Base-by-base conservation (phyloP, 1,139 yeast genomes). In the Debaryomyces coudertii region DNA sequence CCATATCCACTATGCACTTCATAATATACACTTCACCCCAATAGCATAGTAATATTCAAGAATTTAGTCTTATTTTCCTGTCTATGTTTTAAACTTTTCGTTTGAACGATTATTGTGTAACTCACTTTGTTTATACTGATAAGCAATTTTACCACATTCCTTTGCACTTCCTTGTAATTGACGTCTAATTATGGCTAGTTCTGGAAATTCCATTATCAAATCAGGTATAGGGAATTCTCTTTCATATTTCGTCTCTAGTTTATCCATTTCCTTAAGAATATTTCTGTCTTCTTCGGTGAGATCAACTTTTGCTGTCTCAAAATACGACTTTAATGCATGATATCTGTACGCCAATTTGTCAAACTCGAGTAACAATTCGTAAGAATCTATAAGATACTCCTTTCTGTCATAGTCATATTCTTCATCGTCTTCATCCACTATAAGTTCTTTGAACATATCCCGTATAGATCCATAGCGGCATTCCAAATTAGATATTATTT, bases 141-240 rank as follows among this genome's bases (percentile, higher is more conserved):
- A 36, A 2, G 61, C 53, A 7, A 69, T 50, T 43, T 58, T 60
- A 2, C 69, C 71, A 1, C 67, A 73, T 47, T 66, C 71, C 18
- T 52, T 49, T 5, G 73, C 71, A 49, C 61, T 68, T 39, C 68
- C 71, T 36, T 50, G 53, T 23, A 65, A 53, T 37, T 64, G 63
- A 14, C 71, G 57, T 42, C 73, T 56, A 11, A 65, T 49, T 14
- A 64, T 62, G 6, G 66, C 59, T 35, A 69, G 51, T 14, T 49
- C 55, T 2, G 61, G 65, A n/a, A 55, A 56, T 23, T 46, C 54
- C 5, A 54, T 50, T 14, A 56, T 48, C 20, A 69, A 50, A 11
- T 58, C 58, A 1, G 60, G 55, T 5, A 65, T 45, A n/a, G 64
- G 66, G 18, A 66, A 47, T 43, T 51, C 51, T 15, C 55, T 57